Conservation (phyloP, 2,329 filamentous ascomycete genomes). For the Fusarium odoratissimum region DNA sequence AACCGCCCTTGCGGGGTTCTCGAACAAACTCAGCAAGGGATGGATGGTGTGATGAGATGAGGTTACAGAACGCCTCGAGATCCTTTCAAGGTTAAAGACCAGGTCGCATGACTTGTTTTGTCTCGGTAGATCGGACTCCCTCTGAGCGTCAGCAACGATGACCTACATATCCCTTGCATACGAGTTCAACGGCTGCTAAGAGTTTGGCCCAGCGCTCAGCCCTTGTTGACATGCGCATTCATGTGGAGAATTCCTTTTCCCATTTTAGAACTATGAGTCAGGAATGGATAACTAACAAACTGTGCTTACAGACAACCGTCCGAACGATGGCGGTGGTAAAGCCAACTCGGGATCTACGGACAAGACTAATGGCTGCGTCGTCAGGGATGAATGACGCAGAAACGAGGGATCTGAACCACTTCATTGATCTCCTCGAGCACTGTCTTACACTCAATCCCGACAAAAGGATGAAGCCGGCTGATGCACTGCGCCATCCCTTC, state of each 20-base stretch:
- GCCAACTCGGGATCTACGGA: constrained; percentile 83
- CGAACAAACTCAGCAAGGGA: constrained; percentile 16
- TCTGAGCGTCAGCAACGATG: constrained; percentile 34
- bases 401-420: constrained; percentile 80
- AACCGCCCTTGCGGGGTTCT: constrained; percentile 27
- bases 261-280: constrained; percentile 26
- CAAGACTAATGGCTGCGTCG: constrained; percentile 79
- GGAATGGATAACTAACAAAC: constrained; percentile 35
- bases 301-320: constrained; percentile 67
- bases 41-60: constrained; percentile 17
- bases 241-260: constrained; percentile 10
- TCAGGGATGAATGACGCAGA: constrained; percentile 80
- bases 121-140: constrained; percentile 34
- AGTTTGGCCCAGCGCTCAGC: constrained; percentile 26
- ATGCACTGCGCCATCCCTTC: constrained; percentile 91
- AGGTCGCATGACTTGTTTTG: constrained; percentile 34
- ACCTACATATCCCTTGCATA: constrained; percentile 40
- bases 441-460: constrained; percentile 92
- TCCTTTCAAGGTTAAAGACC: constrained; percentile 28
- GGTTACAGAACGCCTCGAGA: constrained; percentile 22
- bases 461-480: constrained; percentile 86
- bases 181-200: constrained; percentile 29
- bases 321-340: constrained; percentile 77
- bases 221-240: constrained; percentile 23
- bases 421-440: constrained; percentile 88